Base-by-base conservation (phyloP, 2,329 filamentous ascomycete genomes). In the Parascedosporium putredinis region DNA sequence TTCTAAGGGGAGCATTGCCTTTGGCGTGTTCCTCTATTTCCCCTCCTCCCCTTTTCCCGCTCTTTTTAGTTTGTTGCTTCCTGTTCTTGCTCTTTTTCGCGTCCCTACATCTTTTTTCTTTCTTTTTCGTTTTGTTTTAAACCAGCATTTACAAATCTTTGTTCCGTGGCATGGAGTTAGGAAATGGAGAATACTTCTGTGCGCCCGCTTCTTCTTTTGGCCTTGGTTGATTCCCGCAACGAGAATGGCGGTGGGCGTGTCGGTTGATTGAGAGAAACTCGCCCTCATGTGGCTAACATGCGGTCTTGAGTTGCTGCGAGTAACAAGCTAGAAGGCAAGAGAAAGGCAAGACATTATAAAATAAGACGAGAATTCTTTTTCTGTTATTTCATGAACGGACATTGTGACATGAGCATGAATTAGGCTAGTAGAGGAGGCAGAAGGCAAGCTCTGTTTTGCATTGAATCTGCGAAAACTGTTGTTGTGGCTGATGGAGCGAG, bases 21-120 rank as follows among this genome's bases (percentile, higher is more conserved):
- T 36, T 5, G n/a, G n/a, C n/a, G n/a, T n/a, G n/a, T n/a, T n/a
- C n/a, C n/a, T n/a, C n/a, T 25, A 1, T n/a, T 46, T 20, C 45
- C 5, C n/a, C 8, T 31, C n/a, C 22, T 7, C 34, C 10, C 16
- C 4, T 49, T 38, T 49, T 38, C 8, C 31, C 31, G n/a, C n/a
- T n/a, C n/a, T n/a, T n/a, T n/a, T n/a, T n/a, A n/a, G n/a, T n/a
- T 47, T 23, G 18, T 45, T 16, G n/a, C 7, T 45, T 50, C 49
- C 22, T 44, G 45, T 38, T 50, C 50, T 50, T 50, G 51, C 51
- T 45, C 42, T 50, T n/a, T 50, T 50, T 67, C 56, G n/a, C 55
- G 55, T 53, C 58, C 57, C 58, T 60, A 53, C 24, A 24, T 23
- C 52, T 54, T 51, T 53, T 52, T 47, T 24, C 51, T 56, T 52